phyloP scores from a whole-genome alignment of 208 protist genomes.

The Angomonas desouzai region DNA sequence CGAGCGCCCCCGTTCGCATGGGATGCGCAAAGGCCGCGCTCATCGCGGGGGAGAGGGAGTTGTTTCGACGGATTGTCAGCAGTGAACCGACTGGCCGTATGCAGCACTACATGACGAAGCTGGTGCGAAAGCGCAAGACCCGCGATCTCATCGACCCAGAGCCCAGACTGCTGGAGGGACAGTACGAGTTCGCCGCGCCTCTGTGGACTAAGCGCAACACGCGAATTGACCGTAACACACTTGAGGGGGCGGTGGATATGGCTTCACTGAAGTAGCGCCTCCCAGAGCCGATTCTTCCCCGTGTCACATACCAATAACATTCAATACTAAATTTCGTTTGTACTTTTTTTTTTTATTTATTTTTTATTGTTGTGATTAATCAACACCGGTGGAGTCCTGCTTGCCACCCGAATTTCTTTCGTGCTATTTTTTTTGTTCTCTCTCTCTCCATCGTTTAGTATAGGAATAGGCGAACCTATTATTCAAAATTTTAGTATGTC shows the following conservation, averaged over 20 bases:
- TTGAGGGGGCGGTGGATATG: slow-evolving; percentile 72
- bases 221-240: slow-evolving; percentile 84
- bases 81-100: slow-evolving; percentile 83
- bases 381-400: too few species aligned
- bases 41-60: slow-evolving; percentile 74
- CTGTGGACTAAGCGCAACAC: slow-evolving; percentile 87
- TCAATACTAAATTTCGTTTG: too few species aligned
- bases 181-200: slow-evolving; percentile 87
- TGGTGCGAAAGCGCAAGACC: slow-evolving; percentile 84
- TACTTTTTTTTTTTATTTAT: too few species aligned
- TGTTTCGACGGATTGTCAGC: slow-evolving; percentile 81
- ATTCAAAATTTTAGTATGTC: too few species aligned
- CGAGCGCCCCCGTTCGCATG: slow-evolving; percentile 78
- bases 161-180: slow-evolving; percentile 79
- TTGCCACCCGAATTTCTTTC: too few species aligned
- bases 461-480: too few species aligned
- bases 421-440: too few species aligned
- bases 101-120: slow-evolving; percentile 87
- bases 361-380: too few species aligned
- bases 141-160: slow-evolving; percentile 80
- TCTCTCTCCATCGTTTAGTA: too few species aligned
- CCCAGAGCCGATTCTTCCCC: too few species aligned
- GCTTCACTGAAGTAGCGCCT: slow-evolving; percentile 26
- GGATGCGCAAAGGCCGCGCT: slow-evolving; percentile 90
- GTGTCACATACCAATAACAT: too few species aligned